Base-by-base conservation (phyloP, 495 filamentous ascomycete species). In the Penicillium chermesinum region DNA sequence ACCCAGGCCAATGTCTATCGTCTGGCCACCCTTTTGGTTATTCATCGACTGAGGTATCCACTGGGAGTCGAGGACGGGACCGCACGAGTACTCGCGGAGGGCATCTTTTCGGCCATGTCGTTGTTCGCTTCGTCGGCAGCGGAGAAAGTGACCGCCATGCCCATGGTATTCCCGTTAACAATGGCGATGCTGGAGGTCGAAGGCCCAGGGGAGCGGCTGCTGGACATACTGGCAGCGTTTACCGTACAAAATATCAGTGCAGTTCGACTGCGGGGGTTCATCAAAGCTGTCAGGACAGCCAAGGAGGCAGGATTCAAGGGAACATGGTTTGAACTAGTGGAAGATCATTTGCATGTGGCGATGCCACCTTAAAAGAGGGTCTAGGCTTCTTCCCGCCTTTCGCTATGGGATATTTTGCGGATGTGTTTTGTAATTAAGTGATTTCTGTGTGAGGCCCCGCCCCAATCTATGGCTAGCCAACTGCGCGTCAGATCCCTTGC, bases 1-100 rank as follows among this genome's bases (percentile, higher is more conserved):
- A 58, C 62, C 4, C 66, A 70, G 51, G 64, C 66, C 6, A 58
- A 50, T 16, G 52, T 62, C 3, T 70, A 70, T 48, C 57, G 64
- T 2, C 41, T 62, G 2, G 65, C 60, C 1, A 57, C 41, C 19
- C 57, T 70, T 10, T 47, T 70, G 16, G 33, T 66, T 13, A 57
- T 66, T 38, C 66, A 70, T 27, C 61, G 63, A 1, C 48, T 66
- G 36, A 65, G 66, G 30, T 63, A 61, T 34, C 54, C 62, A 7
- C 48, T 68, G 0, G 61, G 61, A 12, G 37, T 57, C 19, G 48
- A 63, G 22, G 52, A 66, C 25, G 54, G 49, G 7, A 25, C 46
- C 0, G 64, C 49, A 17, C 22, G 27, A 20, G 46, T 34, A 19
- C 46, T 58, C 25, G 65, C 65, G 13, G 55, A 53, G 16, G 47